Evolutionary conservation across 1,139 yeast genomes (phyloP), one percentile per base, ranked within the genome.

Genomic region (Pneumocystis wakefieldiae): DNA sequence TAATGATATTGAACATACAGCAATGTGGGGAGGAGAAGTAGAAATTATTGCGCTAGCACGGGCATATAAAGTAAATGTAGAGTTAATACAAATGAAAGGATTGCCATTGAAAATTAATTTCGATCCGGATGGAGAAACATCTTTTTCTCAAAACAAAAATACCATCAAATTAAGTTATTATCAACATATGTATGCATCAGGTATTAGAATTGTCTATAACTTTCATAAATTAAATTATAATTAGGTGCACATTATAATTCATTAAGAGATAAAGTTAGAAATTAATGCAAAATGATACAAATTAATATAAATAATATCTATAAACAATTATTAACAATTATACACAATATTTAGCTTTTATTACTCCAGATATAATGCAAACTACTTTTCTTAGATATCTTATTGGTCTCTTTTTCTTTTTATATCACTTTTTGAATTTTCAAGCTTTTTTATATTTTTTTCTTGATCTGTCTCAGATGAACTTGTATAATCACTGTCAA

Each of bases 21-120:
- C 95, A 0, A 82, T 88, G 78, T 92, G 98, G 98, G 98, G 98
- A 37, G 94, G 96, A 4, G 97, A 92, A 70, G 78, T 90, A 77
- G 98, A 92, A 75, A 83, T 91, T 24, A 73, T 88, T 69, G 96
- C 97, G 0, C 76, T 90, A 59, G 80, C 94, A 0, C 80, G 82
- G 66, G 81, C 81, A 10, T 87, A 79, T 70, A 78, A 84, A 64
- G 83, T 87, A 69, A 86, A 90, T 1, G 82, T 91, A n/a, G 78
- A 84, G 61, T 84, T 92, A 5, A 77, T 85, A 73, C 83, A 87
- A 76, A 86, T 88, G 58, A 95, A 94, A 0, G 81, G 89, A 55
- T 80, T 88, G 1, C 78, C 84, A 3, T 76, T 83, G 66, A 72
- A 69, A 57, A 81, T 87, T 63, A 85, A 87, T 68, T 89, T 82